A percentile compares a stretch with the other conserved stretches of the same genome.
These are phyloP conservation scores for Moesziomyces globuligerus DNA, from an alignment of 1,284 basidiomycete genomes.

Conservation along the genomic window DNA sequence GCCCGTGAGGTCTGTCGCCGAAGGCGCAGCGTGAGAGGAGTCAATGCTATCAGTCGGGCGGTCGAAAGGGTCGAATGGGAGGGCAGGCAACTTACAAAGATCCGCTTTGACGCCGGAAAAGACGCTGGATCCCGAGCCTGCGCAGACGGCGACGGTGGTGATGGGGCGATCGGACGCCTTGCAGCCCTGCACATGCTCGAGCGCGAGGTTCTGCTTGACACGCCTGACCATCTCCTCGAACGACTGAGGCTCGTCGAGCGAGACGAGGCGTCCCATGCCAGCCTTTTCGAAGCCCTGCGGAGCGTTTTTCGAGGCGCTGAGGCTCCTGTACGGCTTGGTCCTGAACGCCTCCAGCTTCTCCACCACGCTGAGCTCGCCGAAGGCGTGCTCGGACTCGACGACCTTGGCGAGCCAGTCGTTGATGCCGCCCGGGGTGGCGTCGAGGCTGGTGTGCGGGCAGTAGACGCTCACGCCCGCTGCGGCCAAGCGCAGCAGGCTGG, in stretches of 20 bases:
- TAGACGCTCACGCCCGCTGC: slow-evolving; percentile 86
- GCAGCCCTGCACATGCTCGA: slow-evolving; percentile 37
- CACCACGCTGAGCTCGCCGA: slow-evolving; percentile 13
- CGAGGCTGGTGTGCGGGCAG: slow-evolving; percentile 86
- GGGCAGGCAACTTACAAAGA: slow-evolving; percentile 43
- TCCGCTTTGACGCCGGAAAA: slow-evolving; percentile 52
- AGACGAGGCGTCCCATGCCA: slow-evolving; percentile 45
- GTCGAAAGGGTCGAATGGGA: background rate
- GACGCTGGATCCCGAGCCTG: slow-evolving; percentile 60
- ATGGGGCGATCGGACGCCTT: slow-evolving; percentile 39
- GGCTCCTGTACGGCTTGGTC: slow-evolving; percentile 1
- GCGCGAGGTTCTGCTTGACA: slow-evolving; percentile 44
- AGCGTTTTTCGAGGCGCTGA: slow-evolving; percentile 17
- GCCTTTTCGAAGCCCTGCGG: slow-evolving; percentile 32
- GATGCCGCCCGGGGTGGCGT: slow-evolving; percentile 82
- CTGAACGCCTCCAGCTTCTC: slow-evolving; percentile 6
- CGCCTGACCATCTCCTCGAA: slow-evolving; percentile 39
- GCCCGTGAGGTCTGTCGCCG: slow-evolving; percentile 55
- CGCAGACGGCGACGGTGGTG: slow-evolving; percentile 57
- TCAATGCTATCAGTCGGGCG: background rate
- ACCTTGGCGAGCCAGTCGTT: slow-evolving; percentile 71
- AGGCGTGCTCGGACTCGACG: slow-evolving; percentile 24
- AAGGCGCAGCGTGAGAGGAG: background rate
- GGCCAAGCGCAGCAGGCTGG: slow-evolving; percentile 80
- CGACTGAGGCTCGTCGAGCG: slow-evolving; percentile 14